Evolutionary conservation across 2,329 filamentous ascomycete species (phyloP).

Genomic region (Fusarium transvaalense): DNA sequence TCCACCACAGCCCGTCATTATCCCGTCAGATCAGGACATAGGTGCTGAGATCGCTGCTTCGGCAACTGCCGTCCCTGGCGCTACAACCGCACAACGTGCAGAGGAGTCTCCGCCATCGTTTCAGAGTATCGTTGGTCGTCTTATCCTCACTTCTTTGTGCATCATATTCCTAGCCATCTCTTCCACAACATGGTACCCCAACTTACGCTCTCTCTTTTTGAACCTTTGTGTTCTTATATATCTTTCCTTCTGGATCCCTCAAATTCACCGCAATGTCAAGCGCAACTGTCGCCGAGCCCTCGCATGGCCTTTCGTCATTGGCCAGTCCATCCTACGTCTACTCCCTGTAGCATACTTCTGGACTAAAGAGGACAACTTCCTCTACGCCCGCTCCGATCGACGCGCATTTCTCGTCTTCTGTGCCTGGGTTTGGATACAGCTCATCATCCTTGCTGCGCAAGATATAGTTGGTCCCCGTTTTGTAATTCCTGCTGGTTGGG

Average conservation of each 20-base stretch:
- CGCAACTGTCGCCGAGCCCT: constrained; percentile 93
- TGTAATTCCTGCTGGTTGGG: constrained; percentile 78
- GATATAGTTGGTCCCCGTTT: constrained; percentile 90
- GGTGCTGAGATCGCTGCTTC: constrained; percentile 69
- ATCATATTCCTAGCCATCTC: constrained; percentile 70
- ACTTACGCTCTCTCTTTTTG: constrained; percentile 67
- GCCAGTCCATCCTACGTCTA: constrained; percentile 83
- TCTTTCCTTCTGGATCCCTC: constrained; percentile 91
- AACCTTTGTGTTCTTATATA: constrained; percentile 78
- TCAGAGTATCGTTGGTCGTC: constrained; percentile 68
- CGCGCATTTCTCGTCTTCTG: constrained; percentile 70
- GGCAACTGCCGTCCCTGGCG: constrained; percentile 53
- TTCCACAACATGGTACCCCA: constrained; percentile 71
- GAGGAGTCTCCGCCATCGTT: constrained; percentile 58
- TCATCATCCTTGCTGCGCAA: constrained; percentile 82
- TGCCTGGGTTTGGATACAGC: constrained; percentile 89
- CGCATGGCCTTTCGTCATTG: constrained; percentile 90
- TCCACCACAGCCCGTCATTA: constrained; percentile 62
- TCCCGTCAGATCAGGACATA: constrained; percentile 74
- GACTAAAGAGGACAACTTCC: constrained; percentile 79
- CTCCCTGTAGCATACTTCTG: constrained; percentile 90
- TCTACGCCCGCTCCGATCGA: constrained; percentile 79
- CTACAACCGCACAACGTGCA: constrained; percentile 42
- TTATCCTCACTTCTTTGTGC: constrained; percentile 67
- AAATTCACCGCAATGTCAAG: constrained; percentile 89